Conservation (phyloP, 441 rosid species). For the Adansonia madagascariensis region DNA sequence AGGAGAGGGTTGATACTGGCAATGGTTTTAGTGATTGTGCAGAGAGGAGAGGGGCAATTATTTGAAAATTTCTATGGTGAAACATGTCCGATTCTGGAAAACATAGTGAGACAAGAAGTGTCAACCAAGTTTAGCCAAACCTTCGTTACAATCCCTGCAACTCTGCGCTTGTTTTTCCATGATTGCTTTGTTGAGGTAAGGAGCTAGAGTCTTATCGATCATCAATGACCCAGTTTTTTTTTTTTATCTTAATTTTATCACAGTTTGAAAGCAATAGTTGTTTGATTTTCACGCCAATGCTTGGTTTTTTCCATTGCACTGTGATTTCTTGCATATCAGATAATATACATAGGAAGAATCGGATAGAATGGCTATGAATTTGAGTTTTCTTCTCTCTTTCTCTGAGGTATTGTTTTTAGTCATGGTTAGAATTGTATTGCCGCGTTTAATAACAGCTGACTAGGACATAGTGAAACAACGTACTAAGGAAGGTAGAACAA, state of each 20-base stretch:
- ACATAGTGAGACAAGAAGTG: conserved; percentile 49
- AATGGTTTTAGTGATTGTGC: conserved; percentile 24
- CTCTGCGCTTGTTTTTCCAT: conserved; percentile 67
- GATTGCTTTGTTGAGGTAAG: conserved; percentile 66
- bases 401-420: not conserved
- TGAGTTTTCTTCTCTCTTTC: not conserved
- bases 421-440: not conserved
- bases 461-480: not conserved
- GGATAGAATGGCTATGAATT: not conserved
- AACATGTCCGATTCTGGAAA: conserved; percentile 55
- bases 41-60: conserved; percentile 47
- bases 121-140: conserved; percentile 47
- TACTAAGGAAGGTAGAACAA: not conserved
- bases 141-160: conserved; percentile 54
- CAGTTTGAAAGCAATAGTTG: not conserved
- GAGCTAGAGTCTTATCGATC: not conserved
- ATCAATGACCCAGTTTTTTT: not conserved
- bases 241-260: not conserved
- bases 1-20: conserved; percentile 20
- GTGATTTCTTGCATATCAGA: not conserved
- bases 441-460: not conserved
- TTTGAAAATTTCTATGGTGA: conserved; percentile 48
- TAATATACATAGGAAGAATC: not conserved
- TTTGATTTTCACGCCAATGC: not conserved
- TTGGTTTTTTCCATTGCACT: not conserved